Evolutionary conservation across 768 basidiomycete species (phyloP), one percentile per base, ranked within the genome.

Genomic region (Naganishia antarctica): DNA sequence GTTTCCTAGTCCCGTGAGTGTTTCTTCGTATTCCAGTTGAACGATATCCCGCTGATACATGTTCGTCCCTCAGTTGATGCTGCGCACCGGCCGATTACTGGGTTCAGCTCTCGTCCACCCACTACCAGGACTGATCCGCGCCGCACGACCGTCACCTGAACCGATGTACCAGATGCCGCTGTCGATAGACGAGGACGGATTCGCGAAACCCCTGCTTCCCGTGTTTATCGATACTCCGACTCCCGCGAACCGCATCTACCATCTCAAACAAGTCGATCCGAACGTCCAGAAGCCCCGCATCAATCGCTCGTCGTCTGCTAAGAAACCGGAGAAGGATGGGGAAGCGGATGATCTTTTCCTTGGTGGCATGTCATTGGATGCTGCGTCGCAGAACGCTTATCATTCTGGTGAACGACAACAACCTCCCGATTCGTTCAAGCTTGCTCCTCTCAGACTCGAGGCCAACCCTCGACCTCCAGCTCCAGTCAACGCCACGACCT

Each of bases 161-260:
- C 8, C 9, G 11, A 2, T 16, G 1, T 12, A 40, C 12, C 53
- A n/a, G 12, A 34, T 16, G 32, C 53, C 53, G 2, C 32, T 6
- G 1, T 57, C 53, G 5, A 25, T 57, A 37, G 53, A 57, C 21
- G 4, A 3, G 15, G 53, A 57, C 23, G 53, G 53, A 26, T 57
- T 57, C 53, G 53, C n/a, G n/a, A 57, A 57, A 41, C 53, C 53
- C 15, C 31, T 4, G 11, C n/a, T 25, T 5, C 53, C 53, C 13
- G 34, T 29, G 1, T 5, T 37, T 18, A 57, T 57, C 25, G 53
- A 57, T 29, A 57, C 53, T 1, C 53, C 53, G 8, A 57, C 53
- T 37, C 53, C 53, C 28, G 53, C 53, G 21, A 57, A 57, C 26
- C 53, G 53, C 13, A 9, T 57, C 16, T 57, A 57, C 53, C 53